Percentiles rank a stretch among this genome's conserved stretches.
phyloP scores from a whole-genome alignment of 306 rosid species.

The Datisca glomerata region DNA sequence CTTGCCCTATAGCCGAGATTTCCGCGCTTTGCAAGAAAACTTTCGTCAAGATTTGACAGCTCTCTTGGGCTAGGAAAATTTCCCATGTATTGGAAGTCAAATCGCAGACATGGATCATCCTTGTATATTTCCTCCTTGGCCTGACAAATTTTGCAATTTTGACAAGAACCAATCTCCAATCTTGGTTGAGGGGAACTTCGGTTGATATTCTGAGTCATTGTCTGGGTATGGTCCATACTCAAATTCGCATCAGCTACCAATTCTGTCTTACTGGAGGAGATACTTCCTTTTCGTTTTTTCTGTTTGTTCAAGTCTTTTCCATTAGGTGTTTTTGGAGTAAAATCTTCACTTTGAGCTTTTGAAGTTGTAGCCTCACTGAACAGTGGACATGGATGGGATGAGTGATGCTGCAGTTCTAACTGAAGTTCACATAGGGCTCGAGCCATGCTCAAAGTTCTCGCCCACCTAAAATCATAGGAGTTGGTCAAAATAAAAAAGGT shows the following conservation, averaged over 20 bases:
- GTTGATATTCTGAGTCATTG: conserved; percentile 9
- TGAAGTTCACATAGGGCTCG: conserved; percentile 43
- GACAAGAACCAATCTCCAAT: too few species aligned
- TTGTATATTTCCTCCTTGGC: too few species aligned
- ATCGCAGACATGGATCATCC: too few species aligned
- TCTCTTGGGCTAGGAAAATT: conserved; percentile 39
- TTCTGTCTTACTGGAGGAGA: too few species aligned
- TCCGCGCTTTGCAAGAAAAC: conserved; percentile 31
- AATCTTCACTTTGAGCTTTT: conserved; percentile 9
- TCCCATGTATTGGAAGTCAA: conserved; percentile 7
- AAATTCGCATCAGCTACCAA: too few species aligned
- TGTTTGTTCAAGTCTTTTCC: conserved; percentile 16
- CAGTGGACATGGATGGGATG: too few species aligned
- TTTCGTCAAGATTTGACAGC: conserved; percentile 27
- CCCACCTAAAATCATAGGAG: conserved; percentile 21
- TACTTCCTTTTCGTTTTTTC: not conserved
- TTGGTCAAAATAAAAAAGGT: not conserved
- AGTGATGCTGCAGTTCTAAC: too few species aligned
- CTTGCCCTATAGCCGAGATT: conserved; percentile 41
- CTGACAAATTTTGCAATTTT: too few species aligned
- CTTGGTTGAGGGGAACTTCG: too few species aligned
- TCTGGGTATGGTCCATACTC: too few species aligned
- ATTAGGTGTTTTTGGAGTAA: conserved; percentile 31
- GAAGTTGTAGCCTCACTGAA: too few species aligned
- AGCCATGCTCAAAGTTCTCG: conserved; percentile 43